Evolutionary conservation across 805 yeast genomes (phyloP).

Genomic region (Tetrapisispora namnaoensis): DNA sequence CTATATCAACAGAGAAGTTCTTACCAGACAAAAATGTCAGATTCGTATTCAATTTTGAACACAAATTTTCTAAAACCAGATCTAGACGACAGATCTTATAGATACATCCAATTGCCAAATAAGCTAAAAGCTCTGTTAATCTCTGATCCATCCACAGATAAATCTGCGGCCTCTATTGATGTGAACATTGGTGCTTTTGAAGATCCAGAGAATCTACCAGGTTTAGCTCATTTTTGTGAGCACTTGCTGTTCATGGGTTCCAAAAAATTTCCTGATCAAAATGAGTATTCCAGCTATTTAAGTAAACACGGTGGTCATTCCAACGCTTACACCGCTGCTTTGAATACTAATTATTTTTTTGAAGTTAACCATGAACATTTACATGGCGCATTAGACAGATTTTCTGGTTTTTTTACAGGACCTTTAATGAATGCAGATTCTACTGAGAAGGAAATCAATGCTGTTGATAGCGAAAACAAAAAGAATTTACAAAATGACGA

Average conservation of each 20-base stretch:
- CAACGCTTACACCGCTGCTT: constrained; percentile 85
- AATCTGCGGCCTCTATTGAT: constrained; percentile 70
- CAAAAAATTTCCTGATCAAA: constrained; percentile 64
- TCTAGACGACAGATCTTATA: constrained; percentile 67
- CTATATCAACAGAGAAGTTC: neutral
- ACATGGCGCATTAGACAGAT: constrained; percentile 84
- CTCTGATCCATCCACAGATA: constrained; percentile 60
- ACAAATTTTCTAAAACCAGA: constrained; percentile 32
- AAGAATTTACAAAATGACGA: constrained; percentile 82
- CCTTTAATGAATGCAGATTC: constrained; percentile 70
- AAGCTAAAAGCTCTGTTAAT: constrained; percentile 52
- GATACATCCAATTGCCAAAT: constrained; percentile 51
- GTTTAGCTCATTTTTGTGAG: constrained; percentile 72
- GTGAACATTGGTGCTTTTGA: constrained; percentile 70
- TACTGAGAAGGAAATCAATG: constrained; percentile 85
- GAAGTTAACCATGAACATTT: constrained; percentile 69
- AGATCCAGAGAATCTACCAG: constrained; percentile 55
- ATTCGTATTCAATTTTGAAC: constrained; percentile 10
- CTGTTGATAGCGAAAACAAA: constrained; percentile 93
- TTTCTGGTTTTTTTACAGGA: constrained; percentile 80
- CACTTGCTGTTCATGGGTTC: constrained; percentile 77
- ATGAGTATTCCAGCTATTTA: constrained; percentile 65
- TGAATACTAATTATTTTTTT: constrained; percentile 84
- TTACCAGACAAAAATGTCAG: neutral
- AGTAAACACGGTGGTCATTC: constrained; percentile 81